Percentiles rank a stretch among this genome's conserved stretches.
These are phyloP conservation scores for Cystoderma amianthinum DNA, from an alignment of 768 basidiomycete species.

Conservation along the genomic window DNA sequence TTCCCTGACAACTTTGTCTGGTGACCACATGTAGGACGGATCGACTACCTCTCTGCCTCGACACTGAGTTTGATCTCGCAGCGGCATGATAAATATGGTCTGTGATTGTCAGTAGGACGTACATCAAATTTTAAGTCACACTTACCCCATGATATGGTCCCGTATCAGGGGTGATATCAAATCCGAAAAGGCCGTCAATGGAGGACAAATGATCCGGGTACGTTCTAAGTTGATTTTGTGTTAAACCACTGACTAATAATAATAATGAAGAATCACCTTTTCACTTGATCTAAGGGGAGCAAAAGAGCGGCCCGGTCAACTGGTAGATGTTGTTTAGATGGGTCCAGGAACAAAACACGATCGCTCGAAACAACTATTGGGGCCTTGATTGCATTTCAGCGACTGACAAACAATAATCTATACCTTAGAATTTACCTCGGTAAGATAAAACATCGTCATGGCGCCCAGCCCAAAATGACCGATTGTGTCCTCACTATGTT, in stretches of 20 bases:
- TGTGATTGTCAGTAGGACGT: conserved; percentile 9
- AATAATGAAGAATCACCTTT: conserved; percentile 16
- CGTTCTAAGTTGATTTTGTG: too few species aligned
- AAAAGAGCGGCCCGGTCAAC: conserved; percentile 20
- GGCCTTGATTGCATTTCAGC: conserved; percentile 13
- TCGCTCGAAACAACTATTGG: conserved; percentile 25
- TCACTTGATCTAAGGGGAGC: conserved; percentile 24
- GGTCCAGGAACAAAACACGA: conserved; percentile 34
- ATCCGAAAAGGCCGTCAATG: conserved; percentile 33
- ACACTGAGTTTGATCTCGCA: conserved; percentile 21
- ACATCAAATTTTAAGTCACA: neutral
- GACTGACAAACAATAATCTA: neutral
- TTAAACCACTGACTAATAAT: too few species aligned
- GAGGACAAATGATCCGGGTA: conserved; percentile 34
- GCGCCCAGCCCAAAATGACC: conserved; percentile 48
- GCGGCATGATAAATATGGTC: conserved; percentile 43
- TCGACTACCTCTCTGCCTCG: conserved; percentile 9
- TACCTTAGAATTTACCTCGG: conserved; percentile 30
- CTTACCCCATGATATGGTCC: conserved; percentile 26
- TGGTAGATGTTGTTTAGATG: conserved; percentile 34
- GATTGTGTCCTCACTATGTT: conserved; percentile 26
- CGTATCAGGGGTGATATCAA: conserved; percentile 19
- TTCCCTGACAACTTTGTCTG: conserved; percentile 12
- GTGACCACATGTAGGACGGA: conserved; percentile 16
- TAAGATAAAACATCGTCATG: conserved; percentile 45